Evolutionary conservation across 176 grass and related monocot species (phyloP).

Genomic region (Aegilops tauschii): DNA sequence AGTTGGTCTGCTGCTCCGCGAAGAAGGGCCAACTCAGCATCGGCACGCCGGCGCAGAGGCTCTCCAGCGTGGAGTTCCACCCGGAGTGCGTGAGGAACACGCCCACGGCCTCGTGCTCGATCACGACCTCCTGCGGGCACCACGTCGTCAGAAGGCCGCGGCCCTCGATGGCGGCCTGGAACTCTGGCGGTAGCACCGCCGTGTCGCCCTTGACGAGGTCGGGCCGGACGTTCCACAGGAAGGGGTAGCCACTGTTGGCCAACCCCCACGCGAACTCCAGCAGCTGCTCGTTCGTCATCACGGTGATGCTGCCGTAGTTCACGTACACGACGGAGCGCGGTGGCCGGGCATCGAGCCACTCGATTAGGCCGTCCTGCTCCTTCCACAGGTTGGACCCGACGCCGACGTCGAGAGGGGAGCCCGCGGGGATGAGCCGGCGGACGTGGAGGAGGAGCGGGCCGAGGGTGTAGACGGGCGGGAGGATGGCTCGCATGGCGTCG

Average conservation of each 20-base stretch:
- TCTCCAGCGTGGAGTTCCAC: conserved; percentile 84
- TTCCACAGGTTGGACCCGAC: conserved; percentile 61
- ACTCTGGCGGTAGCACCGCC: conserved; percentile 46
- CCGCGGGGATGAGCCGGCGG: background rate
- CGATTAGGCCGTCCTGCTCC: conserved; percentile 35
- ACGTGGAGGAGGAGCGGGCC: background rate
- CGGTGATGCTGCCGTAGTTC: conserved; percentile 75
- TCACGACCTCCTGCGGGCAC: conserved; percentile 68
- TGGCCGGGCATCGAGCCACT: conserved; percentile 50
- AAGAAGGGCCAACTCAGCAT: conserved; percentile 91
- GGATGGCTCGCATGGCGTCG: background rate
- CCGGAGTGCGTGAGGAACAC: conserved; percentile 76
- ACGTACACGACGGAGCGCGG: conserved; percentile 59
- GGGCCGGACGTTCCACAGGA: conserved; percentile 69
- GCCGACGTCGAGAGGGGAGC: background rate
- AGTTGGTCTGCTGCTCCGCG: conserved; percentile 72
- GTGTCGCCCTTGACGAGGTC: conserved; percentile 55
- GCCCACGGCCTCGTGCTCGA: conserved; percentile 49
- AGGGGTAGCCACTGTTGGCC: conserved; percentile 46
- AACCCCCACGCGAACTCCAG: conserved; percentile 79
- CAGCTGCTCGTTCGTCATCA: conserved; percentile 51
- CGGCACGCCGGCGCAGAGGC: conserved; percentile 57
- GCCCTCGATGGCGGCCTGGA: conserved; percentile 41
- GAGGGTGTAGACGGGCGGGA: background rate
- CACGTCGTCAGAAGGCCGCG: conserved; percentile 50